phyloP scores from a whole-genome alignment of 2,329 filamentous ascomycete genomes.

The Aspergillus proliferans region DNA sequence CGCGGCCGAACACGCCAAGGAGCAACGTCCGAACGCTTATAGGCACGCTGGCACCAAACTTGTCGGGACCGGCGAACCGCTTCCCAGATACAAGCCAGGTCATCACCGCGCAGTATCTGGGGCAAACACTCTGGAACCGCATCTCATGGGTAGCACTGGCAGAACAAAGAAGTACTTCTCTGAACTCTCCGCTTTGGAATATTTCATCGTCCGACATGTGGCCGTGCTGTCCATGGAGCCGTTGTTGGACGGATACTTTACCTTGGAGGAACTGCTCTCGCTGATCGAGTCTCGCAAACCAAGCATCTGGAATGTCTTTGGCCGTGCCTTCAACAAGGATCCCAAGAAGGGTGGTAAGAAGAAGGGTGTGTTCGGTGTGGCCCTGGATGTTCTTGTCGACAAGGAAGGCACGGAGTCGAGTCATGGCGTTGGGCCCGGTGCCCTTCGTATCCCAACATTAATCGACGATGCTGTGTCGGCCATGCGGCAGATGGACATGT shows the following conservation, averaged over 20 bases:
- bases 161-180: slow-evolving; percentile 82
- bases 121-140: slow-evolving; percentile 39
- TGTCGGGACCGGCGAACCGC: slow-evolving; percentile 51
- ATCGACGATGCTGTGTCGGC: slow-evolving; percentile 91
- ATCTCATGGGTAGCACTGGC: slow-evolving; percentile 49
- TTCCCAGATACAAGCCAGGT: slow-evolving; percentile 62
- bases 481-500: slow-evolving; percentile 98
- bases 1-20: slow-evolving; percentile 87
- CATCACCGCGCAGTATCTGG: slow-evolving; percentile 62
- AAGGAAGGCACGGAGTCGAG: slow-evolving; percentile 96
- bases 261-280: slow-evolving; percentile 83
- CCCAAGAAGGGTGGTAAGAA: slow-evolving; percentile 67
- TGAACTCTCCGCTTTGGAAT: slow-evolving; percentile 88
- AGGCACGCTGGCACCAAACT: slow-evolving; percentile 68
- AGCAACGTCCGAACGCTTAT: slow-evolving; percentile 76
- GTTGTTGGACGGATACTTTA: slow-evolving; percentile 80
- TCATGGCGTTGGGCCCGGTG: slow-evolving; percentile 87
- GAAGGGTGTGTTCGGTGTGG: slow-evolving; percentile 89
- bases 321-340: slow-evolving; percentile 89
- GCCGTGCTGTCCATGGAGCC: slow-evolving; percentile 94
- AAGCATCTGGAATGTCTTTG: slow-evolving; percentile 97
- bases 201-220: slow-evolving; percentile 93
- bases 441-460: slow-evolving; percentile 83
- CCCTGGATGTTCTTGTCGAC: slow-evolving; percentile 81
- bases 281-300: slow-evolving; percentile 90